phyloP scores from a whole-genome alignment of 169 alveolate genomes.

The Amoebophrya sp. region DNA sequence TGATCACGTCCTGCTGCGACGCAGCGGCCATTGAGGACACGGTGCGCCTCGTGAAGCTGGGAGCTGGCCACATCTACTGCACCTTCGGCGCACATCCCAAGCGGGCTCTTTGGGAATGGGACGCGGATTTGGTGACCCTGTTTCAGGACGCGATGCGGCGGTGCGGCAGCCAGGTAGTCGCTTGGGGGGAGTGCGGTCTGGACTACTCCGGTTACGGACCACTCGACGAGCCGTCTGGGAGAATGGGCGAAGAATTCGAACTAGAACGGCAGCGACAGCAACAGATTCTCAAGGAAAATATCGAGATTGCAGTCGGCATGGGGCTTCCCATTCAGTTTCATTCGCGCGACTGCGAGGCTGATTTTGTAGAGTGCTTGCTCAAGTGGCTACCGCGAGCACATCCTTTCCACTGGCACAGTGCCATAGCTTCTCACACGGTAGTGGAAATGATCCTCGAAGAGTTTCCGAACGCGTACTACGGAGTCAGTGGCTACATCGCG shows the following conservation, averaged over 20 bases:
- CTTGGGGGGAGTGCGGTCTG: conserved; percentile 13
- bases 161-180: not conserved
- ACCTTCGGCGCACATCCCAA: not conserved
- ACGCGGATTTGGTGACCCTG: not conserved
- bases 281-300: not conserved
- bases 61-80: not conserved
- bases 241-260: not conserved
- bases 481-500: not conserved
- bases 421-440: not conserved
- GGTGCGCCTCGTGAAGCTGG: not conserved
- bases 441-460: not conserved
- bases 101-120: not conserved
- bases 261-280: not conserved
- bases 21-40: not conserved
- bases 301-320: not conserved
- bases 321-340: not conserved
- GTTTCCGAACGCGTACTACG: not conserved
- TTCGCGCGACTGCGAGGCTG: not conserved
- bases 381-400: not conserved
- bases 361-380: not conserved
- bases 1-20: not conserved
- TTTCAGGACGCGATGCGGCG: not conserved
- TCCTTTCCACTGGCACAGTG: conserved; percentile 4
- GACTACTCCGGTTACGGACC: not conserved
- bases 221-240: no score